Percentiles rank a stretch among this genome's conserved stretches.
Evolutionary conservation across 306 rosid genomes (phyloP).

Genomic region (Prunus kanzakura): DNA sequence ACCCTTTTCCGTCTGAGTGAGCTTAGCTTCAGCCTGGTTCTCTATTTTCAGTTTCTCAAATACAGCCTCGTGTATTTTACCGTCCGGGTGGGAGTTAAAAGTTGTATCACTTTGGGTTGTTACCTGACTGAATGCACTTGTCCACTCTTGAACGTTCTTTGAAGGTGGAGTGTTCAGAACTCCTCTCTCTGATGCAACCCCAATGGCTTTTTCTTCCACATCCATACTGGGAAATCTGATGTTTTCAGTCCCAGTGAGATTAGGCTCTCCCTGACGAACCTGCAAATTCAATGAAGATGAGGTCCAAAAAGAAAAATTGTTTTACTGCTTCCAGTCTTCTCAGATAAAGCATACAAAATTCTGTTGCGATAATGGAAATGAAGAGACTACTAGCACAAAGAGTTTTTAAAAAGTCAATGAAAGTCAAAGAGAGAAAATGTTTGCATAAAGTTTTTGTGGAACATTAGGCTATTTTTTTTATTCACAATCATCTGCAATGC

Average conservation of each 20-base stretch:
- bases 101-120: neutral
- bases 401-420: neutral
- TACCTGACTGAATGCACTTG: slow-evolving; percentile 39
- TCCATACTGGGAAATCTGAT: neutral
- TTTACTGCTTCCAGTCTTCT: neutral
- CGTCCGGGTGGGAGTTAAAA: slow-evolving; percentile 17
- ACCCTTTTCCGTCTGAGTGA: slow-evolving; percentile 8
- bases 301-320: neutral
- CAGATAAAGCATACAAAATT: neutral
- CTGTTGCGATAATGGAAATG: neutral
- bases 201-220: neutral
- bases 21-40: slow-evolving; percentile 8
- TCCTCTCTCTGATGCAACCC: slow-evolving; percentile 14
- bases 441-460: no score
- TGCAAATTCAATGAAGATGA: slow-evolving; percentile 20
- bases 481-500: slow-evolving; percentile 28
- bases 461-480: slow-evolving; percentile 14
- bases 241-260: neutral
- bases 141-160: slow-evolving; percentile 39
- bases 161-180: slow-evolving; percentile 6
- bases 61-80: slow-evolving; percentile 27
- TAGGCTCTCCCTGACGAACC: slow-evolving; percentile 10
- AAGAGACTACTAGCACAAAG: no score
- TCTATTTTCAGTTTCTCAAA: slow-evolving; percentile 26
- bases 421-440: neutral